Conservation (phyloP, 345 rosid genomes). For the Pistacia vera region DNA sequence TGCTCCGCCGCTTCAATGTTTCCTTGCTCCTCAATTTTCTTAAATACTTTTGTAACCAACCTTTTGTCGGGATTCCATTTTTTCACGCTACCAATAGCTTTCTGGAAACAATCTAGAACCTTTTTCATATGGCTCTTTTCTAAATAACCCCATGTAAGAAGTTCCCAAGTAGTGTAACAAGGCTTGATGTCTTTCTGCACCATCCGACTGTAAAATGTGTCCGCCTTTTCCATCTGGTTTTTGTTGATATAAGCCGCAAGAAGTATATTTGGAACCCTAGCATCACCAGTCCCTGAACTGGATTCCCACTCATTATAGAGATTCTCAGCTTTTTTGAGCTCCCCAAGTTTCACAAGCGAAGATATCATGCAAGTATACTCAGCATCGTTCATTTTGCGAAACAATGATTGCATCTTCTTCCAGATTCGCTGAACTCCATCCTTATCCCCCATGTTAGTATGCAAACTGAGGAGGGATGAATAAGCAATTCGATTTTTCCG, state of each 20-base stretch:
- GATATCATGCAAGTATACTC: constrained; percentile 80
- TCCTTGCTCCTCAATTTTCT: constrained; percentile 59
- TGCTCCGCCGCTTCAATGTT: constrained; percentile 69
- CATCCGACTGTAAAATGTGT: constrained; percentile 47
- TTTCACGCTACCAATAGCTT: constrained; percentile 66
- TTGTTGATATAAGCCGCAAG: constrained; percentile 70
- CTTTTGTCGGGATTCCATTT: constrained; percentile 66
- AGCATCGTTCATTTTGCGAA: constrained; percentile 68
- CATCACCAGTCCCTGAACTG: constrained; percentile 55
- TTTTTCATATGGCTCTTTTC: constrained; percentile 49
- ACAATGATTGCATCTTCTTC: constrained; percentile 64
- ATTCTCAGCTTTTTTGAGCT: constrained; percentile 61
- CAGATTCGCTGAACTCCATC: constrained; percentile 65
- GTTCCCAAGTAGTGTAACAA: constrained; percentile 84
- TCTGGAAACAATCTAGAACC: constrained; percentile 61
- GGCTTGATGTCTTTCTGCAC: constrained; percentile 57
- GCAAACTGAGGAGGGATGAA: constrained; percentile 77
- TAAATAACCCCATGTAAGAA: constrained; percentile 71
- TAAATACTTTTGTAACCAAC: constrained; percentile 46
- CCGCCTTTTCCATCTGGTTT: constrained; percentile 55
- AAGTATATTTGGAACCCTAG: constrained; percentile 67
- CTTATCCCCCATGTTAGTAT: constrained; percentile 60
- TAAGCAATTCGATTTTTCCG: constrained; percentile 56
- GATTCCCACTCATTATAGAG: constrained; percentile 82
- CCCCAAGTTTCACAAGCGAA: constrained; percentile 69